These are phyloP conservation scores for Mycena galopus DNA, from an alignment of 768 basidiomycete species.

Conservation along the genomic window DNA sequence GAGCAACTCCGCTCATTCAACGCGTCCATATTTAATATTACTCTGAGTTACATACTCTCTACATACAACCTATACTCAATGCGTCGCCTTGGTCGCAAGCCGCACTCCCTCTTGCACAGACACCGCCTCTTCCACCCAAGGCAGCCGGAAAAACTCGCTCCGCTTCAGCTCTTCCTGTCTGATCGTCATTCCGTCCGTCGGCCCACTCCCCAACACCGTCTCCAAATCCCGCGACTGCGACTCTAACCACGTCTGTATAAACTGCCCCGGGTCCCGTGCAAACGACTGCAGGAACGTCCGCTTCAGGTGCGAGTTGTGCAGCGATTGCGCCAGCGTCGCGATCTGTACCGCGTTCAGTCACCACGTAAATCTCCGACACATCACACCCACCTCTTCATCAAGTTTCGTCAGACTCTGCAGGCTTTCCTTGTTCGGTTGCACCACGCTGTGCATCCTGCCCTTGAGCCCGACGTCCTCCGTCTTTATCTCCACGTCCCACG, in stretches of 20 bases:
- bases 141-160: slow-evolving; percentile 91
- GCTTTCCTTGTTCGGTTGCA: slow-evolving; percentile 79
- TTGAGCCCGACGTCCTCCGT: slow-evolving; percentile 85
- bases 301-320: slow-evolving; percentile 90
- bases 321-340: slow-evolving; percentile 83
- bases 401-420: slow-evolving; percentile 74
- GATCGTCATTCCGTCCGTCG: slow-evolving; percentile 81
- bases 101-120: slow-evolving; percentile 31
- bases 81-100: slow-evolving; percentile 27
- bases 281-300: slow-evolving; percentile 89
- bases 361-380: too few species aligned
- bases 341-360: slow-evolving; percentile 60
- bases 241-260: slow-evolving; percentile 92
- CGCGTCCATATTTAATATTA: too few species aligned
- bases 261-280: slow-evolving; percentile 79
- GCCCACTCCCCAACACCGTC: slow-evolving; percentile 89
- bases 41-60: too few species aligned
- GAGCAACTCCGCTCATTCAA: too few species aligned
- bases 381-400: slow-evolving; percentile 85
- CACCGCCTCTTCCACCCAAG: slow-evolving; percentile 84
- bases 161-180: slow-evolving; percentile 90
- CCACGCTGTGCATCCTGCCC: slow-evolving; percentile 78
- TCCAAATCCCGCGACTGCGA: slow-evolving; percentile 94
- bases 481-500: slow-evolving; percentile 92
- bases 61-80: neutral